Evolutionary conservation across 305 asterid genomes (phyloP).

Genomic region (Solanum hybrid): DNA sequence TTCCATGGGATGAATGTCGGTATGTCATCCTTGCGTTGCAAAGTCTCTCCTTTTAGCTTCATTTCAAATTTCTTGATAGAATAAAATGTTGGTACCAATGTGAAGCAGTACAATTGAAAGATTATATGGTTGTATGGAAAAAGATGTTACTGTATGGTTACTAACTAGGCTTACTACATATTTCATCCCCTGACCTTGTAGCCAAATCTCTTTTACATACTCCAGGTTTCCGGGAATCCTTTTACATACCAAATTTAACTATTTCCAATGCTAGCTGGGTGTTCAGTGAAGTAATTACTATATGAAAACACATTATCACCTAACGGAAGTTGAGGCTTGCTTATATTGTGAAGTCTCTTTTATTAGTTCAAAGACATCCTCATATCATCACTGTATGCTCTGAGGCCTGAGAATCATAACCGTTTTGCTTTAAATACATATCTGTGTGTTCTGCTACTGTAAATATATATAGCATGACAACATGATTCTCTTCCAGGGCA

Average conservation of each 20-base stretch:
- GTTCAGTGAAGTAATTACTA: neutral
- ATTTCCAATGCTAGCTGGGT: neutral
- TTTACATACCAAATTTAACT: neutral
- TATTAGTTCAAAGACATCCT: neutral
- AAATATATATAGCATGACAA: neutral
- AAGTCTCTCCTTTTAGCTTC: neutral
- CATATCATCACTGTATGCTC: neutral
- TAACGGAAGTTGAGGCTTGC: neutral
- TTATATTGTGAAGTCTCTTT: neutral
- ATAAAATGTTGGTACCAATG: neutral
- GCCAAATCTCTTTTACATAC: neutral
- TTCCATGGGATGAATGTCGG: slow-evolving; percentile 99
- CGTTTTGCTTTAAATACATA: neutral
- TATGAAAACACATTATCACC: neutral
- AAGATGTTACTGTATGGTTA: neutral
- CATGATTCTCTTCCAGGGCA: slow-evolving; percentile 34
- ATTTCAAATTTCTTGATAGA: neutral
- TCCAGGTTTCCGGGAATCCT: neutral
- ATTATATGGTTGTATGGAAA: neutral
- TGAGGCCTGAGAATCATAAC: neutral
- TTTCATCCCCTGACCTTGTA: neutral
- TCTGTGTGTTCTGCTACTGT: neutral
- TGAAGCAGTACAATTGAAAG: neutral
- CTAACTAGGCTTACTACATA: neutral
- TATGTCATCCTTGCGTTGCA: slow-evolving; percentile 11